Conservation (phyloP, 345 rosid genomes). For the Citrus glauca region DNA sequence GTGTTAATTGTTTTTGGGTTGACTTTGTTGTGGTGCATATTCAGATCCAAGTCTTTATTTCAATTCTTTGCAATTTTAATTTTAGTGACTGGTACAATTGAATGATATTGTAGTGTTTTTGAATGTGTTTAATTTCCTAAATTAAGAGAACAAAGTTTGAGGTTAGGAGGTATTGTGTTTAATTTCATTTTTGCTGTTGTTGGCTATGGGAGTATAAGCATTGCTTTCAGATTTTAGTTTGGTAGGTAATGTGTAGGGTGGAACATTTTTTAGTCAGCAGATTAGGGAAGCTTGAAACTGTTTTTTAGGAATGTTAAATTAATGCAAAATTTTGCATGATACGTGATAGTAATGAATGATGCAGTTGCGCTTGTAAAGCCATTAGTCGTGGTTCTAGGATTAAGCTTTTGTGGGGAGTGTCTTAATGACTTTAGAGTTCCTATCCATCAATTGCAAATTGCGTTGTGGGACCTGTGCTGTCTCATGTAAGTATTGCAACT, state of each 20-base stretch:
- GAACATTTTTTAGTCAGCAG: neutral
- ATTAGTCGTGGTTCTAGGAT: neutral
- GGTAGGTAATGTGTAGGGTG: neutral
- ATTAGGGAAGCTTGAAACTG: constrained; percentile 5
- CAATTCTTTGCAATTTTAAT: constrained; percentile 19
- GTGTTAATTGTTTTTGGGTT: constrained; percentile 4
- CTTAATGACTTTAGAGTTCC: neutral
- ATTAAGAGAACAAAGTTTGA: neutral
- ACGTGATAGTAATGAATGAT: neutral
- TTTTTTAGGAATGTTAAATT: neutral
- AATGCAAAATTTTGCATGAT: neutral
- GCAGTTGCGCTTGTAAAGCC: neutral
- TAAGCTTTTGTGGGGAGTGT: constrained; percentile 5
- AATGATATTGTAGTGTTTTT: constrained; percentile 17
- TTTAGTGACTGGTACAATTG: constrained; percentile 10
- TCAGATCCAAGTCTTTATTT: constrained; percentile 23
- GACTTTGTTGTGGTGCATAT: constrained; percentile 9
- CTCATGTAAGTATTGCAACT: neutral
- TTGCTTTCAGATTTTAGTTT: neutral
- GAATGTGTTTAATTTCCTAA: constrained; percentile 12
- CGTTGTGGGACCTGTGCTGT: neutral
- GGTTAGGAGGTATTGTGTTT: neutral
- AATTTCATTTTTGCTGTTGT: constrained; percentile 1
- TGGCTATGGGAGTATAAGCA: constrained; percentile 4
- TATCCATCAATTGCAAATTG: neutral